phyloP scores from a whole-genome alignment of 768 basidiomycete genomes.

The Serendipita sp. region DNA sequence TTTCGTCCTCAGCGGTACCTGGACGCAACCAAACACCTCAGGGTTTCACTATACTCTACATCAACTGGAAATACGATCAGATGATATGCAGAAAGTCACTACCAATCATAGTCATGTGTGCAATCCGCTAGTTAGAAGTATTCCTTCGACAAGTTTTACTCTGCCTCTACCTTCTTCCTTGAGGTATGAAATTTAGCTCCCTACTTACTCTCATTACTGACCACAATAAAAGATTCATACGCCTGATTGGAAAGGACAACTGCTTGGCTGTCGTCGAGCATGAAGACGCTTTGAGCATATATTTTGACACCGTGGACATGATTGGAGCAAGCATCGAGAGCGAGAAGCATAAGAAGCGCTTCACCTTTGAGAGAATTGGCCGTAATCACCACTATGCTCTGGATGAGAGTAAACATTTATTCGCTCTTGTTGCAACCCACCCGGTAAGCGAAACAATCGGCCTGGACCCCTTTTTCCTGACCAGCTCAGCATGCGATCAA shows the following conservation, averaged over 20 bases:
- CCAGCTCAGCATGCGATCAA: background rate
- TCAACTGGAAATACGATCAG: background rate
- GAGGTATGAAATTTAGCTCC: background rate
- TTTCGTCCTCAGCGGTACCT: too few relatives aligned
- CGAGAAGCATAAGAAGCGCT: background rate
- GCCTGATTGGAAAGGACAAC: background rate
- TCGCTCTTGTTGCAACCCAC: background rate
- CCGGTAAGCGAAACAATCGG: background rate
- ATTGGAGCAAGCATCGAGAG: background rate
- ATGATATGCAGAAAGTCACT: background rate
- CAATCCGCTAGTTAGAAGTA: background rate
- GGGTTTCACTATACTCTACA: background rate
- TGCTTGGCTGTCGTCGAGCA: background rate
- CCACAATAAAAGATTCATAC: background rate
- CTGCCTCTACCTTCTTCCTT: background rate
- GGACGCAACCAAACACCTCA: background rate
- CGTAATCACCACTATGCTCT: background rate
- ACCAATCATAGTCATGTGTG: background rate
- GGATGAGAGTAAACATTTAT: background rate
- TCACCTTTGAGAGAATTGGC: background rate
- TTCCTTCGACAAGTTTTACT: background rate
- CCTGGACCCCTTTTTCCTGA: background rate
- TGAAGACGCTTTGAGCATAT: background rate
- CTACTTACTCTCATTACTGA: background rate
- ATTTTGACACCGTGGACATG: background rate